These are phyloP conservation scores for Cryptococcus amylolentus DNA, from an alignment of 1,284 basidiomycete species.

Conservation along the genomic window DNA sequence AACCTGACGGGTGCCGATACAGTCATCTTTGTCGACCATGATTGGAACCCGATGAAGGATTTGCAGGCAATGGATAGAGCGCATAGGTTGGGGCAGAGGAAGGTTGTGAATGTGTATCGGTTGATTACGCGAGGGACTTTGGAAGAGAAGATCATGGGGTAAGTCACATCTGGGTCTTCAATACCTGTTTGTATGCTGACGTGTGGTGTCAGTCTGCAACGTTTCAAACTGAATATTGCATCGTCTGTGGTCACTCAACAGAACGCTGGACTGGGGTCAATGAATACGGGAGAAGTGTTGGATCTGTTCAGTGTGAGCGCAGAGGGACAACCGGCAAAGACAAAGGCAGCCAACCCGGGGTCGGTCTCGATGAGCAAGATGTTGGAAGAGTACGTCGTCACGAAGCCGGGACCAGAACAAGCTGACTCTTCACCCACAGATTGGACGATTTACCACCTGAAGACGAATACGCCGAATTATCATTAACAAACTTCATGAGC, in stretches of 20 bases:
- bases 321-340: conserved; percentile 58
- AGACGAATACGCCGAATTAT: conserved; percentile 82
- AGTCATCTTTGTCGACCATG: conserved; percentile 98
- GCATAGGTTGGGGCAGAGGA: conserved; percentile 97
- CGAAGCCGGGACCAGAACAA: neutral
- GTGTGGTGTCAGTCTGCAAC: conserved; percentile 67
- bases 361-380: conserved; percentile 70
- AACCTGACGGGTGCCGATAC: conserved; percentile 98
- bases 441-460: conserved; percentile 84
- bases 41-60: conserved; percentile 99
- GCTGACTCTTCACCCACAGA: conserved; percentile 37
- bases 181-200: neutral
- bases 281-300: conserved; percentile 96
- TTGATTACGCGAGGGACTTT: conserved; percentile 94
- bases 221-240: conserved; percentile 98
- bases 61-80: conserved; percentile 99
- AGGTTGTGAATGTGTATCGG: conserved; percentile 98
- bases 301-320: conserved; percentile 86
- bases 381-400: conserved; percentile 57
- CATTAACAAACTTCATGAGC: conserved; percentile 68
- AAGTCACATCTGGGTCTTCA: conserved; percentile 36
- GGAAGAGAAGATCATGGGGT: conserved; percentile 99
- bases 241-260: conserved; percentile 96
- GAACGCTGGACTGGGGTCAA: conserved; percentile 85
- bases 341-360: conserved; percentile 57